phyloP scores from a whole-genome alignment of 805 yeast genomes.

The Ogataea haglerorum region DNA sequence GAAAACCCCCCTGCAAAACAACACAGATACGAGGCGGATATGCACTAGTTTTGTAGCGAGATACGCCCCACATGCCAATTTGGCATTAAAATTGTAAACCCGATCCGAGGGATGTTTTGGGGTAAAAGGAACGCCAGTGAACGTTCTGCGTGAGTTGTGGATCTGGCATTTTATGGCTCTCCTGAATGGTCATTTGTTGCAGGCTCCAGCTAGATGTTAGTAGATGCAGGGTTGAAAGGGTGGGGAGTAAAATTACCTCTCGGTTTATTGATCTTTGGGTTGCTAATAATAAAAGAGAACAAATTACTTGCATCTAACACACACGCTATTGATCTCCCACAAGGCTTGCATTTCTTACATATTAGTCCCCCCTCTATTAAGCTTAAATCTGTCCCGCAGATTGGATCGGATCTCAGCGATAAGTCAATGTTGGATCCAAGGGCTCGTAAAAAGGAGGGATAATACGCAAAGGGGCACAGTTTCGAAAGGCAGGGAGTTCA shows the following conservation, averaged over 20 bases:
- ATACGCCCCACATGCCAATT: not conserved
- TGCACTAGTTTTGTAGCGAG: not conserved
- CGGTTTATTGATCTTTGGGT: constrained; percentile 2
- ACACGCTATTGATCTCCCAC: not conserved
- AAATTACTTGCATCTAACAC: constrained; percentile 7
- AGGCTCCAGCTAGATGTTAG: not conserved
- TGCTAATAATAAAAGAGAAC: constrained; percentile 2
- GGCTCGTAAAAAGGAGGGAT: too few relatives aligned
- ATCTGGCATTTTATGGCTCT: not conserved
- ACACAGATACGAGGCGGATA: not conserved
- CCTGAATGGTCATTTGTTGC: not conserved
- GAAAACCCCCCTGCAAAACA: not conserved
- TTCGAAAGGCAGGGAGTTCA: too few relatives aligned
- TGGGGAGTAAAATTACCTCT: not conserved
- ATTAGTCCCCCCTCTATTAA: not conserved
- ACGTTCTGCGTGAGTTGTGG: not conserved
- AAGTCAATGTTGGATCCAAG: too few relatives aligned
- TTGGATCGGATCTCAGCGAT: not conserved
- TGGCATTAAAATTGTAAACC: not conserved
- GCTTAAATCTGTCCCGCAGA: not conserved
- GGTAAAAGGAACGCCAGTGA: not conserved
- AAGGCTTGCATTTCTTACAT: not conserved
- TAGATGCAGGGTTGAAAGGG: not conserved
- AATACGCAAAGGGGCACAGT: too few relatives aligned
- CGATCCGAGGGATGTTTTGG: not conserved